Evolutionary conservation across 2,329 filamentous ascomycete genomes (phyloP).

Genomic region (Sordariomycetes sp.): DNA sequence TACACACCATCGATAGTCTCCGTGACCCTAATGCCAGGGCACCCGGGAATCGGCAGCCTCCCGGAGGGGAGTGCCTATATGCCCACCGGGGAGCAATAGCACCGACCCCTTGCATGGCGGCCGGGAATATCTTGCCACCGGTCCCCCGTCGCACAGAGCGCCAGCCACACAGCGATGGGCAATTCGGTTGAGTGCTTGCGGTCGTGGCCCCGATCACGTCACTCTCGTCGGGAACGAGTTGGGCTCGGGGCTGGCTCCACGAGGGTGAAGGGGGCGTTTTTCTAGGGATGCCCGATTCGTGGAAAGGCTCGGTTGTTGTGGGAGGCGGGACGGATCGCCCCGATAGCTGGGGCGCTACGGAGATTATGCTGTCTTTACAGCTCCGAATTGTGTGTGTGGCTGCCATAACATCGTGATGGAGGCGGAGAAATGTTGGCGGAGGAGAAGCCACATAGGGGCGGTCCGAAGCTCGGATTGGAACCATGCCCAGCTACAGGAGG

Average conservation of each 20-base stretch:
- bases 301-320: neutral
- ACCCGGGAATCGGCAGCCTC: neutral
- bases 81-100: neutral
- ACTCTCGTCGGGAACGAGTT: neutral
- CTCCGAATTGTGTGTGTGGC: neutral
- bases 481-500: too few species aligned
- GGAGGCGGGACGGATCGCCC: neutral
- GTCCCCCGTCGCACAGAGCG: neutral
- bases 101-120: neutral
- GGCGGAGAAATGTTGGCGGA: too few species aligned
- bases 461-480: too few species aligned
- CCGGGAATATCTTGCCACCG: neutral
- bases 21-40: neutral
- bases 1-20: neutral
- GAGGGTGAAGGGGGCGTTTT: neutral
- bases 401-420: too few species aligned
- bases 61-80: neutral
- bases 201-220: neutral
- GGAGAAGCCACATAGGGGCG: too few species aligned
- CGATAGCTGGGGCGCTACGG: neutral
- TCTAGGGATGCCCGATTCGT: neutral
- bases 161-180: neutral
- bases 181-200: neutral
- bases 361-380: neutral
- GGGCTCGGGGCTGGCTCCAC: neutral